A percentile compares a stretch with the other conserved stretches of the same genome.
Conservation (phyloP, 176 grass and related monocot genomes). For the Paspalum notatum region DNA sequence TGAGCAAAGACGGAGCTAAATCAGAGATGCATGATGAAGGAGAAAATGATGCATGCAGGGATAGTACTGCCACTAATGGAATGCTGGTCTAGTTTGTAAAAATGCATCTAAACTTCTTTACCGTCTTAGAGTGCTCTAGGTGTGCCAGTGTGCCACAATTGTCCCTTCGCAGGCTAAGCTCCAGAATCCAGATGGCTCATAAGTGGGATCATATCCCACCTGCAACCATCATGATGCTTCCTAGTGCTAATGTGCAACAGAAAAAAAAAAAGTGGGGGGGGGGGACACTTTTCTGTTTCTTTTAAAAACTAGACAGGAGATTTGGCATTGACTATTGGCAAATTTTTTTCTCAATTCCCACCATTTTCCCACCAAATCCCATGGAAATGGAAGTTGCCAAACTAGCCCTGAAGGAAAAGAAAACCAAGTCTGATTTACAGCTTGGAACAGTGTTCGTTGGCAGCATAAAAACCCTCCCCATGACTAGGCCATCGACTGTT, state of each 20-base stretch:
- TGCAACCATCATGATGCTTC: conserved; percentile 39
- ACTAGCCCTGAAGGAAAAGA: background rate
- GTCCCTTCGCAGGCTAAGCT: conserved; percentile 22
- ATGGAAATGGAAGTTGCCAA: too few species aligned
- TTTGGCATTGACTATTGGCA: too few species aligned
- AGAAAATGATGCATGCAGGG: background rate
- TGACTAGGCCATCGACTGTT: background rate
- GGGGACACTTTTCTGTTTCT: background rate
- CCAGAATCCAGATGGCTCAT: background rate
- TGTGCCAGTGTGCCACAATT: conserved; percentile 10
- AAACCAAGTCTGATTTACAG: background rate
- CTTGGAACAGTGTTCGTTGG: background rate
- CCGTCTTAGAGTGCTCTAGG: conserved; percentile 19
- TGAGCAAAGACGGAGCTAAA: background rate
- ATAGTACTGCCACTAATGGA: background rate
- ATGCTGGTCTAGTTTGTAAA: conserved; percentile 20
- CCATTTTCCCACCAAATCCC: too few species aligned
- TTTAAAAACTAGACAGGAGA: background rate
- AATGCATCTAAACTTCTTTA: conserved; percentile 3
- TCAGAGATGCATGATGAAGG: conserved; percentile 20
- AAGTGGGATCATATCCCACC: background rate
- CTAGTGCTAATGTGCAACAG: conserved; percentile 10
- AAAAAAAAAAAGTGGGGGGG: background rate
- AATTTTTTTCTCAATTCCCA: too few species aligned
- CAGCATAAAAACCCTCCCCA: background rate